Evolutionary conservation across 2,329 filamentous ascomycete genomes (phyloP), one percentile per base, ranked within the genome.

Genomic region (Fusarium gaditjirri): DNA sequence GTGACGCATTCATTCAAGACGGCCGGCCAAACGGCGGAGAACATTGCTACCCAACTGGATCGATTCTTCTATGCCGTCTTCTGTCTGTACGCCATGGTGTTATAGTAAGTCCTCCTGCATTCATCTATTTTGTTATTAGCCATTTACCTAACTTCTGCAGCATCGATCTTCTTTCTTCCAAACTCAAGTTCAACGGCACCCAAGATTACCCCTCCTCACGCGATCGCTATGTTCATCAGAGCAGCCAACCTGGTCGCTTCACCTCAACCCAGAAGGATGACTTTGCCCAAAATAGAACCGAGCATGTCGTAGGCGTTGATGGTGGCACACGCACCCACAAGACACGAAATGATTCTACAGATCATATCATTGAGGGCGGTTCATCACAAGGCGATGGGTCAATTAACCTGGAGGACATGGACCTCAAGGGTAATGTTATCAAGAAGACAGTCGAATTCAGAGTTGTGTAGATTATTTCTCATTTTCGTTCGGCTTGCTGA

Each of bases 1-100:
- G 73, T 83, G 10, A 83, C 82, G 8, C 82, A 83, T 57, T 81
- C 80, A 3, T 83, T 82, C 53, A 81, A 83, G 60, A 76, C 75
- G 4, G 74, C 78, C 5, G 77, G 80, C 0, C 81, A 83, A 59
- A 79, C 74, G 19, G 82, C 82, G 1, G 79, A 79, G 4, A 77
- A 78, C n/a, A 59, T 78, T 0, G 79, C 81, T 2, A 79, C 79
- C 14, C 81, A 84, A 41, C 58, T 84, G 4, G 82, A 83, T 31
- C 77, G 82, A 0, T 84, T 84, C 63, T 78, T 79, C 4, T 83
- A 83, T 33, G 79, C 82, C 1, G 25, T 84, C 7, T 81, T 84
- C 57, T 84, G 82, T 33, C 46, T 83, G 1, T 84, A 83, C 41
- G 81, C 82, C 0, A 75, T 82, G 11, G 77, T 84, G 21, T 73